Evolutionary conservation across 768 basidiomycete species (phyloP).

Genomic region (Nidula microcarpa): DNA sequence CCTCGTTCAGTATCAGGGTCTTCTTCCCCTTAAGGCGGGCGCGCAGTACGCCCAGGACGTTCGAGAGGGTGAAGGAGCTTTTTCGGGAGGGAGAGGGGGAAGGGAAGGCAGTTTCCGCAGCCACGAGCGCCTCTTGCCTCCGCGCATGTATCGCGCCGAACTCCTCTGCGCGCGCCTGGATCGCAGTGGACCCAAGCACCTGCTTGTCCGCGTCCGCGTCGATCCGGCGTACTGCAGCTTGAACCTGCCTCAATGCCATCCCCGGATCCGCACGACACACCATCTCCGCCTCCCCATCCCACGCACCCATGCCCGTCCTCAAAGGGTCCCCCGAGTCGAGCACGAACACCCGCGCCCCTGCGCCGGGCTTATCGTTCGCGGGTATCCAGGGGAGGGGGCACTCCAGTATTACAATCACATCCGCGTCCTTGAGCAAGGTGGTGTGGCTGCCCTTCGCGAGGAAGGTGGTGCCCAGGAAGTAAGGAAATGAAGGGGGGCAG

Average conservation of each 20-base stretch:
- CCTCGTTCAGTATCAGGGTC: conserved; percentile 57
- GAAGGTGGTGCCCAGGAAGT: conserved; percentile 50
- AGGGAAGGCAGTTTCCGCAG: neutral
- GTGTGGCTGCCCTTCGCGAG: conserved; percentile 42
- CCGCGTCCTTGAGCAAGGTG: conserved; percentile 46
- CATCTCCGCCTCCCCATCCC: conserved; percentile 53
- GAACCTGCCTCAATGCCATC: conserved; percentile 47
- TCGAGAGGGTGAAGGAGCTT: conserved; percentile 34
- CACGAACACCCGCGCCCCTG: conserved; percentile 50
- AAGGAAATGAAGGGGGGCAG: conserved; percentile 55
- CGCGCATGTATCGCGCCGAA: neutral
- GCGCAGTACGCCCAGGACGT: conserved; percentile 48
- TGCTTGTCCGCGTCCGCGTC: conserved; percentile 11
- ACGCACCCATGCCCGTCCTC: conserved; percentile 44
- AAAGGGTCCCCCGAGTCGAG: conserved; percentile 64
- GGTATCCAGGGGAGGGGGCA: conserved; percentile 66
- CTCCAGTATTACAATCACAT: conserved; percentile 65
- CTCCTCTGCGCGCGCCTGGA: neutral
- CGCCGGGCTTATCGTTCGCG: conserved; percentile 36
- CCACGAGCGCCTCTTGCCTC: conserved; percentile 1
- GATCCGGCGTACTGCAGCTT: conserved; percentile 25
- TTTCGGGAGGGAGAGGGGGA: neutral
- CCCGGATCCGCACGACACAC: conserved; percentile 56
- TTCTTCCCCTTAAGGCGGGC: conserved; percentile 30
- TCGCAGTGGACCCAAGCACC: conserved; percentile 3